These are phyloP conservation scores for Pezicula rhizophila DNA, from an alignment of 2,329 filamentous ascomycete genomes.

Conservation along the genomic window DNA sequence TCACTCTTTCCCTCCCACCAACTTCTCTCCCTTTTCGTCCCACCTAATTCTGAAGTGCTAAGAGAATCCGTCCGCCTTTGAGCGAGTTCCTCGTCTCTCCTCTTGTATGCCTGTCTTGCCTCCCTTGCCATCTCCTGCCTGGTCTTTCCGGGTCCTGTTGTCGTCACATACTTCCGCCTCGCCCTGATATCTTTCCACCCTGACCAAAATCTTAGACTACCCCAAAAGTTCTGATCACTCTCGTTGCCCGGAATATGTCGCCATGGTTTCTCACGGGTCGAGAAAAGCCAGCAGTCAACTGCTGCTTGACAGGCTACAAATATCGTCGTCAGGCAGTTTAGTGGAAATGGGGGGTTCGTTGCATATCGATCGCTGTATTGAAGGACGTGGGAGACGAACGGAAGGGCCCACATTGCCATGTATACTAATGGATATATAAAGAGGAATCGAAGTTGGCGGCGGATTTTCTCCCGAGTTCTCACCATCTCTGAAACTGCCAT, in stretches of 20 bases:
- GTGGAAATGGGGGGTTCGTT: conserved; percentile 45
- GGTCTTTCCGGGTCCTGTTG: conserved; percentile 35
- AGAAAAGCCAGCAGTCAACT: conserved; percentile 64
- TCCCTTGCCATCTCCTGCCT: conserved; percentile 48
- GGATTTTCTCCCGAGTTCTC: conserved; percentile 46
- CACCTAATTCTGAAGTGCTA: conserved; percentile 10
- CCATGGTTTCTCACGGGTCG: conserved; percentile 67
- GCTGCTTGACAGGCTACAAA: conserved; percentile 61
- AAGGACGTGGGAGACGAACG: conserved; percentile 60
- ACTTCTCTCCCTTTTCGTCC: conserved; percentile 23
- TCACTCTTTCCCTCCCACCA: conserved; percentile 27
- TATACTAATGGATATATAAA: conserved; percentile 75
- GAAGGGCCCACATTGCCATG: conserved; percentile 64
- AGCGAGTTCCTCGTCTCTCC: conserved; percentile 42
- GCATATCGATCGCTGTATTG: conserved; percentile 49
- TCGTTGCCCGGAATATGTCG: conserved; percentile 41
- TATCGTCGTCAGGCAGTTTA: conserved; percentile 49
- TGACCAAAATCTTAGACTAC: conserved; percentile 28
- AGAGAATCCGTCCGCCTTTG: conserved; percentile 26
- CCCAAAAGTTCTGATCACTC: conserved; percentile 26
- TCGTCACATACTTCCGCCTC: conserved; percentile 24
- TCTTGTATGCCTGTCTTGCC: conserved; percentile 38
- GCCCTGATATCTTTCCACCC: conserved; percentile 14
- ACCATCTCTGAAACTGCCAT: conserved; percentile 31
- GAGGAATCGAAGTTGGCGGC: conserved; percentile 62